These are phyloP conservation scores for Syzygium aqueum DNA, from an alignment of 345 rosid genomes.

Conservation along the genomic window DNA sequence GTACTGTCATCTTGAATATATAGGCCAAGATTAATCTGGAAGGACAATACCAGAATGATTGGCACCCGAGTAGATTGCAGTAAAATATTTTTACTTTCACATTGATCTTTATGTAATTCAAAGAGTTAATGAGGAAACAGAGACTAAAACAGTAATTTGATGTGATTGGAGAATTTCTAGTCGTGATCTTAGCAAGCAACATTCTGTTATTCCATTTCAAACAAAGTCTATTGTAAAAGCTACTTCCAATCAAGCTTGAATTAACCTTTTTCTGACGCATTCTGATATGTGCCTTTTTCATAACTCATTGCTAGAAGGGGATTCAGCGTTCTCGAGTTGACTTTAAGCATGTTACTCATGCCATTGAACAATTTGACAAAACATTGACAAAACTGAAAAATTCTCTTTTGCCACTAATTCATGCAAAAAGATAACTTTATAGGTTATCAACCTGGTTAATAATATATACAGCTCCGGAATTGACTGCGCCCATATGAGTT, in stretches of 20 bases:
- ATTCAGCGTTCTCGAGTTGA: background rate
- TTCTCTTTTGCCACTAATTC: background rate
- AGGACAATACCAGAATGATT: background rate
- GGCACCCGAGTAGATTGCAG: background rate
- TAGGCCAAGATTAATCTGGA: conserved; percentile 86
- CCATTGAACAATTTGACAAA: background rate
- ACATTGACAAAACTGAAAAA: background rate
- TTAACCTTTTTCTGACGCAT: background rate
- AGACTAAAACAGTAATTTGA: background rate
- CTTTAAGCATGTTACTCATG: background rate
- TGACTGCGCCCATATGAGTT: background rate
- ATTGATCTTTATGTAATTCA: background rate
- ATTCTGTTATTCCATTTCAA: background rate
- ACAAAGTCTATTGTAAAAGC: background rate
- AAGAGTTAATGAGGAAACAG: background rate
- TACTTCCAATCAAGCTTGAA: background rate
- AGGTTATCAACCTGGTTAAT: background rate
- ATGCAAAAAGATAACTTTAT: background rate
- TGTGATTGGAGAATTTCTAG: background rate
- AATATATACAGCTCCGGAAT: background rate
- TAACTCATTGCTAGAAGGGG: background rate
- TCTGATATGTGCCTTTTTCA: background rate
- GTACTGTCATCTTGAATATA: conserved; percentile 54
- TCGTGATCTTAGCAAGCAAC: background rate
- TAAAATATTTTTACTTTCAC: background rate